Evolutionary conservation across 2,329 filamentous ascomycete genomes (phyloP), one percentile per base, ranked within the genome.

Genomic region (Hypoxylon sp.): DNA sequence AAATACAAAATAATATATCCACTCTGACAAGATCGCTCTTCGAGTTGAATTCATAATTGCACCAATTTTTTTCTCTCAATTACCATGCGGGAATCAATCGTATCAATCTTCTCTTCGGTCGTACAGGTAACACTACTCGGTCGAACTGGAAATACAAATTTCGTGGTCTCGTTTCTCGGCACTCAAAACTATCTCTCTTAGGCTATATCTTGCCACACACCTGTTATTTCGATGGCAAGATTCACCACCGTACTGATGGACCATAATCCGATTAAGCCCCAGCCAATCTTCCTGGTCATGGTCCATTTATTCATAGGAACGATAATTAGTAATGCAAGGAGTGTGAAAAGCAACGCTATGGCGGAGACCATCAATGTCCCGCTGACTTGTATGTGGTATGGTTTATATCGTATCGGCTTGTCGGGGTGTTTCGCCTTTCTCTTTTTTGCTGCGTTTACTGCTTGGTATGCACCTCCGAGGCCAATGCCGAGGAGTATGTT

Each of bases 401-500:
- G 89, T 72, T 90, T 88, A 77, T 94, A 94, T 60, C 85, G 82
- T 62, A 91, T 79, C 3, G 88, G 86, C 64, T 83, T 81, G 17
- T 88, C 83, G 0, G 92, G 92, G 74, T 95, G 90, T 72, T 90
- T 90, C 28, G 83, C 80, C 67, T 93, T 89, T 57, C 84, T 84
- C 68, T 88, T 84, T 72, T 91, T 87, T 17, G 91, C 91, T 32
- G 88, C 86, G 60, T 86, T 86, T 14, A 97, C 85, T 62, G 93
- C 94, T 87, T 98, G 96, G 77, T 94, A 97, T 41, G 93, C 87
- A 14, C 96, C 96, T 25, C 92, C 92, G 3, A 98, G 84, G n/a
- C 96, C 96, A 57, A 99, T 94, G 0, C 96, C 96, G 3, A 99
- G 87, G 0, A 99, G 83, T 69, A 99, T 99, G 75, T 99, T 99